Conservation (phyloP, 306 rosid species). For the Trichosanthes truncata region DNA sequence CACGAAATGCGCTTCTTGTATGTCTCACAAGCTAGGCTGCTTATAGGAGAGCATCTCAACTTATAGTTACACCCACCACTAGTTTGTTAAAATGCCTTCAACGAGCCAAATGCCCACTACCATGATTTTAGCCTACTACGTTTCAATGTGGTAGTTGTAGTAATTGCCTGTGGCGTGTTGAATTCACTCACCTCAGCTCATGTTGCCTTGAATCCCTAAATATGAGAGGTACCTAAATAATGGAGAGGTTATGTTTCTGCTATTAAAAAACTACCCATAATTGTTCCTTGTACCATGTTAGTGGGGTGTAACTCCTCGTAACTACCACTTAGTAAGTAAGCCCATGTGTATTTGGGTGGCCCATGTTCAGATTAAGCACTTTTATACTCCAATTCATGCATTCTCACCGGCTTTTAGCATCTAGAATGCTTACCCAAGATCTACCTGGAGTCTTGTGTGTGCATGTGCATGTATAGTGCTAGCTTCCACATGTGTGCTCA, state of each 20-base stretch:
- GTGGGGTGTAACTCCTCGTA: neutral
- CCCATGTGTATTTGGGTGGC: neutral
- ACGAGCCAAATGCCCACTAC: neutral
- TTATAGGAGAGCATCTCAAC: neutral
- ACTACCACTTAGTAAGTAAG: neutral
- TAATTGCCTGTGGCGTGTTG: neutral
- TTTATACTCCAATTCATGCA: neutral
- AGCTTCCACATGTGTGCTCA: neutral
- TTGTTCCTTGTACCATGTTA: neutral
- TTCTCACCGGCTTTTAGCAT: neutral
- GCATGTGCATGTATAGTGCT: neutral
- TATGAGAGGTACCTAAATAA: neutral
- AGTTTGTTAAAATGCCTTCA: neutral
- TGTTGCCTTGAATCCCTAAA: neutral
- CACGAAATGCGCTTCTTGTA: neutral
- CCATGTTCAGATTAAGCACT: neutral
- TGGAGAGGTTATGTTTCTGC: neutral
- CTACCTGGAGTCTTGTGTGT: neutral
- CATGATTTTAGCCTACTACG: neutral
- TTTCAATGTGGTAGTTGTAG: neutral
- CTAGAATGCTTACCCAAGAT: neutral
- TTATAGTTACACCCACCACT: neutral
- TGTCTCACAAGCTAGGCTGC: neutral
- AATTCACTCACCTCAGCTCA: neutral
- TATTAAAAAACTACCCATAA: neutral